Base-by-base conservation (phyloP, 2,329 filamentous ascomycete genomes). In the Penicillium expansum region DNA sequence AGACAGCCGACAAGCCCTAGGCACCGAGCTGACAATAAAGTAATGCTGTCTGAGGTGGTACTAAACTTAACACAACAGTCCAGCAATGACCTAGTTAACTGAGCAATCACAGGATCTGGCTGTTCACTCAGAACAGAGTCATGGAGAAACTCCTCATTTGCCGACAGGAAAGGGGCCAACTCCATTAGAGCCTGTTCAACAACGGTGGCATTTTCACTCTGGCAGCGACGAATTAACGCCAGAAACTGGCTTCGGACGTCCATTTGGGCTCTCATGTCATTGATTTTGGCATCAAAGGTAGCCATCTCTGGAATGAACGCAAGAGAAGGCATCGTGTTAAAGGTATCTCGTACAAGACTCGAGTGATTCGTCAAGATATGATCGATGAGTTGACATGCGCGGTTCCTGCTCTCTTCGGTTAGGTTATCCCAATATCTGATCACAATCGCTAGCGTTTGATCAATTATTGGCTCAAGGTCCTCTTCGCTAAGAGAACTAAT, bases 1-100 rank as follows among this genome's bases (percentile, higher is more conserved):
- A 99, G 78, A 62, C 92, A 96, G 7, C 95, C 94, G 52, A 99
- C 86, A 20, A 95, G 81, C 0, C 95, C 95, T 38, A 99, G 81
- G 62, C 91, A 94, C 67, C 89, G 86, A 14, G 91, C 89, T 60
- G 90, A 91, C 3, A 95, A 79, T 18, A 84, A 80, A 49, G 87
- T 82, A 53, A 97, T 89, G 13, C 86, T 84, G 8, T 80, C 72
- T 41, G 89, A 83, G 13, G 82, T 80, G 49, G 85, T 83, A 62
- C 87, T 90, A 73, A 94, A 94, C 61, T 88, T 91, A 53, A 92
- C 85, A 48, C 88, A 89, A 50, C 90, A 92, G 74, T 97, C 92
- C 10, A 99, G 82, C 11, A 99, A 79, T 13, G 90, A 86, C 50
- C 93, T 85, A 49, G 89, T 83, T 45, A 97, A 78, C 11, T 83